Percentiles rank a stretch among this genome's conserved stretches.
phyloP scores from a whole-genome alignment of 139 green algal genomes.

The Picochlorum sp. region DNA sequence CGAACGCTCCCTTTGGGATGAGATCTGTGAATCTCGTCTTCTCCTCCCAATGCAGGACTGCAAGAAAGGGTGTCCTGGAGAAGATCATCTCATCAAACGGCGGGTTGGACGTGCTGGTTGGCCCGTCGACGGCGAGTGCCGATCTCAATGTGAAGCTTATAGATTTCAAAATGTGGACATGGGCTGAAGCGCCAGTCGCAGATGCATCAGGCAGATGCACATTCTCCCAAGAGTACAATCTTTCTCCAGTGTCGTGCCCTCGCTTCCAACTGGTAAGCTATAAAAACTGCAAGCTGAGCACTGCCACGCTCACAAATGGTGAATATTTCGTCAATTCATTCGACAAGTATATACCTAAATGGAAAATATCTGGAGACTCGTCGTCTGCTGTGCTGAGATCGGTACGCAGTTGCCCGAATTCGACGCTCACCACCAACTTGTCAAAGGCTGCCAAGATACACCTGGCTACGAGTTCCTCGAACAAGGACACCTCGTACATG shows the following conservation, averaged over 20 bases:
- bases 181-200: neutral
- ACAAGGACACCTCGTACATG: too few species aligned
- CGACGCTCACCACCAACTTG: too few species aligned
- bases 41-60: neutral
- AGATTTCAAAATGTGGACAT: neutral
- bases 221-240: neutral
- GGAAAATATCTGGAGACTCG: too few species aligned
- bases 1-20: neutral
- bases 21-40: constrained; percentile 3
- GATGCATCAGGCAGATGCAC: neutral
- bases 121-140: too few species aligned
- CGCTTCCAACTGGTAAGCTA: neutral
- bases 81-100: neutral
- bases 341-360: too few species aligned
- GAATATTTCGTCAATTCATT: too few species aligned
- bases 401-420: too few species aligned
- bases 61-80: neutral
- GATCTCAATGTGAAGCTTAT: neutral
- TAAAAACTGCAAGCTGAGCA: neutral
- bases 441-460: too few species aligned
- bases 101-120: neutral
- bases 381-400: too few species aligned
- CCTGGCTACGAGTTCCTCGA: too few species aligned
- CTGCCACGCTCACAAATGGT: neutral
- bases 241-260: neutral